Evolutionary conservation across 2,329 filamentous ascomycete genomes (phyloP).

Genomic region (Magnaporthiopsis rhizophila): DNA sequence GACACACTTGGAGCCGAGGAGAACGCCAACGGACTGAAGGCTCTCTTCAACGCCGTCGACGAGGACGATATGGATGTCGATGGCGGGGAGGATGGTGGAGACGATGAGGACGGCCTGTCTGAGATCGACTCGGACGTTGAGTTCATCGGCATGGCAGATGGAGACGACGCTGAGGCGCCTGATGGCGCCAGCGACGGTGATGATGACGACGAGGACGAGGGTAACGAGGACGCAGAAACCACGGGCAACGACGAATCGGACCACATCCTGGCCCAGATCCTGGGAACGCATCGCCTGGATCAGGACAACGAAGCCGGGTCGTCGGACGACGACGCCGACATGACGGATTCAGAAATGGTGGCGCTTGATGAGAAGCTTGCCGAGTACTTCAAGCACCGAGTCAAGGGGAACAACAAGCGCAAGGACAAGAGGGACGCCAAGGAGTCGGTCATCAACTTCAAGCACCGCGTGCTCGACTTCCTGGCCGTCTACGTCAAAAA

Average conservation of each 20-base stretch:
- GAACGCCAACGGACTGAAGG: conserved; percentile 72
- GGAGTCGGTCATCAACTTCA: conserved; percentile 87
- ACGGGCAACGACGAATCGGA: conserved; percentile 21
- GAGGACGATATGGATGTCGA: conserved; percentile 48
- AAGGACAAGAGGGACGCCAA: conserved; percentile 83
- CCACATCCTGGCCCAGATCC: conserved; percentile 18
- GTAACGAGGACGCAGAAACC: conserved; percentile 30
- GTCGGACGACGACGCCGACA: conserved; percentile 63
- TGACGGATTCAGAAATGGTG: conserved; percentile 96
- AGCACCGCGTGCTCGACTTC: conserved; percentile 84
- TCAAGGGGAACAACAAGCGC: conserved; percentile 61
- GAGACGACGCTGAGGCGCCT: conserved; percentile 32
- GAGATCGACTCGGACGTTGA: conserved; percentile 36
- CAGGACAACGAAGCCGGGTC: conserved; percentile 48
- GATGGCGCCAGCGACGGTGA: conserved; percentile 30
- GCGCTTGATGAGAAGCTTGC: conserved; percentile 74
- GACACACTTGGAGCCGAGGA: conserved; percentile 73
- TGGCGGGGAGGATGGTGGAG: conserved; percentile 35
- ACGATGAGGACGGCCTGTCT: conserved; percentile 30
- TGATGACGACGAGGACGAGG: conserved; percentile 33
- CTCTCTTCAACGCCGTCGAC: conserved; percentile 64
- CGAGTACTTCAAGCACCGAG: conserved; percentile 75
- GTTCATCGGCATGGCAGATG: conserved; percentile 24
- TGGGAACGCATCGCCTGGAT: conserved; percentile 43
- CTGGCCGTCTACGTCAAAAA: conserved; percentile 78